These are phyloP conservation scores for Trichosporon asahii DNA, from an alignment of 1,284 basidiomycete genomes.

Conservation along the genomic window DNA sequence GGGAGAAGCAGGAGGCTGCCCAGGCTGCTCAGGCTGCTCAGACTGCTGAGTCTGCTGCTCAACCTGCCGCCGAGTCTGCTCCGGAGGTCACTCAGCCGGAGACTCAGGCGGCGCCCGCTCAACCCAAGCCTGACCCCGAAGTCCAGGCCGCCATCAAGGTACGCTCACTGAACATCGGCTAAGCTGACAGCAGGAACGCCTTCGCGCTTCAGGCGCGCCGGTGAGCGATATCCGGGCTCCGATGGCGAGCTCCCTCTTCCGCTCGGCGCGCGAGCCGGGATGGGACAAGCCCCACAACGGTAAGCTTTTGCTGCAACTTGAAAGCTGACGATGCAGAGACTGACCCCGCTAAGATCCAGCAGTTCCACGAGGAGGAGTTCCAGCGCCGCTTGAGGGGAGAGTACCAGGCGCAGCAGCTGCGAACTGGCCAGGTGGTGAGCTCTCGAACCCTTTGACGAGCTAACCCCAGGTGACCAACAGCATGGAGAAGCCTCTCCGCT, in stretches of 20 bases:
- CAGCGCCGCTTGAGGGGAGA: constrained; percentile 67
- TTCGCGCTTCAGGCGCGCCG: constrained; percentile 19
- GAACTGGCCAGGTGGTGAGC: constrained; percentile 65
- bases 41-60: too few species aligned
- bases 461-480: constrained; percentile 58
- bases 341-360: constrained; percentile 57
- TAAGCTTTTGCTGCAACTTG: not conserved
- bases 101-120: constrained; percentile 19
- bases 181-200: constrained; percentile 20
- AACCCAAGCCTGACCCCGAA: constrained; percentile 34
- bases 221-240: constrained; percentile 15
- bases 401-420: constrained; percentile 67
- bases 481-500: constrained; percentile 59
- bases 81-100: not conserved
- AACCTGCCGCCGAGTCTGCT: not conserved
- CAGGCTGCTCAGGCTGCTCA: too few species aligned
- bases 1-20: too few species aligned
- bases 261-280: constrained; percentile 17
- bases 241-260: constrained; percentile 23
- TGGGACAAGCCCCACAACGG: constrained; percentile 19
- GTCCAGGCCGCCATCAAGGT: constrained; percentile 34
- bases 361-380: constrained; percentile 68
- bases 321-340: constrained; percentile 12
- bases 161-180: not conserved
- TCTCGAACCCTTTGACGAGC: too few species aligned